Base-by-base conservation (phyloP, 2,329 filamentous ascomycete species). In the Niveomyces coronatus region DNA sequence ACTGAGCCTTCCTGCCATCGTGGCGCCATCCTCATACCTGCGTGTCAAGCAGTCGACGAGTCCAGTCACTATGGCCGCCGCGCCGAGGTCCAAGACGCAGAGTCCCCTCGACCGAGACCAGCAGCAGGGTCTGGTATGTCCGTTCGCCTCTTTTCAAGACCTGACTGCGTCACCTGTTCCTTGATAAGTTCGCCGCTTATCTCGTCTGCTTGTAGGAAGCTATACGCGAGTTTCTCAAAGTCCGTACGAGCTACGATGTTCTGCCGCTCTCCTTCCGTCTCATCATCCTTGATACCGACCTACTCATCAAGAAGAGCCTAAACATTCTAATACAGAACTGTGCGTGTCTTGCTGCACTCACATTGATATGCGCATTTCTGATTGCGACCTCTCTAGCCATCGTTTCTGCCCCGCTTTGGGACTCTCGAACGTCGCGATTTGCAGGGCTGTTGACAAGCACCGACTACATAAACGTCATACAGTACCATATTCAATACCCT, bases 401-500 rank as follows among this genome's bases (percentile, higher is more conserved):
- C 57, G 91, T 98, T 40, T 98, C 91, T 20, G 91, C 91, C 37
- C 91, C 91, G 35, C 68, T 98, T 47, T 98, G 91, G 91, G 88
- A 98, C 61, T 95, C 89, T 18, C 82, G 84, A 47, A 85, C 81
- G 4, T 94, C 88, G 18, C 86, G 83, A 24, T 98, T 96, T 61
- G 91, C 89, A 28, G 91, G 91, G 27, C 75, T 98, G 34, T 71
- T 98, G 47, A 98, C 91, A 19, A 91, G 87, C 45, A 94, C 87
- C 44, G 91, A 98, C 63, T 98, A 91, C 60, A 93, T 98, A 64
- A 98, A 98, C 55, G 82, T 98, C 41, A 94, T 98, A 28, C 89
- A 96, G 59, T 98, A 98, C 63, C 96, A 98, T 68, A 95, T 87
- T 70, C 88, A 96, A 61, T 93, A 91, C 51, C 91, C 89, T 3